These are phyloP conservation scores for Kwoniella mangroviensis DNA, from an alignment of 768 basidiomycete genomes.

Conservation along the genomic window DNA sequence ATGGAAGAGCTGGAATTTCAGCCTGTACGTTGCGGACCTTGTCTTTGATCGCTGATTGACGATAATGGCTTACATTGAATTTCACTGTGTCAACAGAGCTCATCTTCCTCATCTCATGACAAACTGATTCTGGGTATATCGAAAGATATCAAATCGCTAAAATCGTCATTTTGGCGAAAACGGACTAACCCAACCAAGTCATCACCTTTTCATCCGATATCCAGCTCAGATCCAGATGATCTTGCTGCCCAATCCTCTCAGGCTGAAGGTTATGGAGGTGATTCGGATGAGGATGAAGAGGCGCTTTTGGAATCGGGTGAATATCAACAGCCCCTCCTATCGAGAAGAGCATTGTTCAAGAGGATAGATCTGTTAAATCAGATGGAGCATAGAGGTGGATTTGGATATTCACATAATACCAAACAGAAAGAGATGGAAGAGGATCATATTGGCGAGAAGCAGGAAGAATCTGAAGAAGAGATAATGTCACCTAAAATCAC, in stretches of 20 bases:
- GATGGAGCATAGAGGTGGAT: constrained; percentile 20
- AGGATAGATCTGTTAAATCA: constrained; percentile 28
- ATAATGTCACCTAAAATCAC: constrained; percentile 35
- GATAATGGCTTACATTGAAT: neutral
- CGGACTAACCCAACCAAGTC: constrained; percentile 21
- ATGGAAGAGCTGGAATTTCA: constrained; percentile 25
- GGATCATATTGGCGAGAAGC: constrained; percentile 2
- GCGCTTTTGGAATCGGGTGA: neutral
- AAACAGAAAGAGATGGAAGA: neutral
- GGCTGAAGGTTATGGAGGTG: neutral
- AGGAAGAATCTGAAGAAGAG: constrained; percentile 3
- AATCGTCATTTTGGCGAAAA: constrained; percentile 23
- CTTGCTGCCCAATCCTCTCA: neutral
- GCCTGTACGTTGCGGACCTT: constrained; percentile 9
- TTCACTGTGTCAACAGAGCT: neutral
- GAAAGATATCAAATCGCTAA: constrained; percentile 23
- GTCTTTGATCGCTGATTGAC: too few species aligned
- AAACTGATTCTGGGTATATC: constrained; percentile 17
- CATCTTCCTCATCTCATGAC: constrained; percentile 18
- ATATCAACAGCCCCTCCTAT: neutral
- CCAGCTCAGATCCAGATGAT: neutral
- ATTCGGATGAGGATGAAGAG: neutral
- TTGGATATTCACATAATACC: neutral
- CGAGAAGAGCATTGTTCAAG: constrained; percentile 24
- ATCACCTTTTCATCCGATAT: constrained; percentile 24